Evolutionary conservation across 1,284 basidiomycete genomes (phyloP), one percentile per base, ranked within the genome.

Genomic region (Dichomitus squalens): DNA sequence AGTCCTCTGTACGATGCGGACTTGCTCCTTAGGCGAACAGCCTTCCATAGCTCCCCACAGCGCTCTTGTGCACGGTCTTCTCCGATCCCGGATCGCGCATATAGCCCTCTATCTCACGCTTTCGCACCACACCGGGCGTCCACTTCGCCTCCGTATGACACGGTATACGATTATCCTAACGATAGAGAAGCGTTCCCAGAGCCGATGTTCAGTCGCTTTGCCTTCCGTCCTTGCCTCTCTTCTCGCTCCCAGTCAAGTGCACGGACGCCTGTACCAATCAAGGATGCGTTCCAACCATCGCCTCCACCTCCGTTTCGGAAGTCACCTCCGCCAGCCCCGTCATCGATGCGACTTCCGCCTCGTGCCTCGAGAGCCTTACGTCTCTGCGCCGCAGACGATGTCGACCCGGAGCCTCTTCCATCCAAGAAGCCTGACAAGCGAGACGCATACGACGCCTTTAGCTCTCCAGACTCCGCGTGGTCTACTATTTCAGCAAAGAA

Each of bases 381-480:
- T 38, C 33, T 38, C 5, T 38, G 33, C 5, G 6, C 21, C 20
- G 16, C 14, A 16, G 1, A 14, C 2, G n/a, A 6, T 25, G 2
- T 14, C 2, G n/a, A 6, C 34, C 14, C 5, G 7, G 29, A 21
- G 20, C 6, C 9, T 2, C 16, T n/a, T 18, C 23, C 49, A 9
- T 5, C 44, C 6, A 38, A 35, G 31, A 49, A 50, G 21, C 20
- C 20, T 3, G 29, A 7, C 3, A 64, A 58, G 38, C 60, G 60
- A n/a, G 49, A 64, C 34, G 63, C 63, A 12, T 62, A 64, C 31
- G 40, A 47, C 16, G 63, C 63, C 8, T 60, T 62, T 16, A 36
- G 38, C 36, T 64, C 63, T n/a, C 63, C 63, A 1, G 53, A 61
- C 20, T 49, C 53, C 2, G 31, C 49, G 4, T 64, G 63, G 63